Evolutionary conservation across 495 filamentous ascomycete species (phyloP).

Genomic region (Podospora conica): DNA sequence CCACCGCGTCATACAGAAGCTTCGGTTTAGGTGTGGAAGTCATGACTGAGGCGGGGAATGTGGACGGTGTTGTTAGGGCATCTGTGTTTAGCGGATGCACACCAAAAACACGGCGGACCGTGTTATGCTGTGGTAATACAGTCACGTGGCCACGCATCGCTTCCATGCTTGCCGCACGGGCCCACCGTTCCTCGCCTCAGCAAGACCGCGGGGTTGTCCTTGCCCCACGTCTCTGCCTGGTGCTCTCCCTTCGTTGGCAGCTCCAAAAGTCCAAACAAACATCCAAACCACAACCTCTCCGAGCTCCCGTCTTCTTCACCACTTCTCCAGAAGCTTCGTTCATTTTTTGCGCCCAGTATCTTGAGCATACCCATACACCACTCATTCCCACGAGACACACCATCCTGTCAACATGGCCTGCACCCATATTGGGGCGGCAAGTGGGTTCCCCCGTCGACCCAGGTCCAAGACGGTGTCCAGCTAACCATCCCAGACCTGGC

Average conservation of each 20-base stretch:
- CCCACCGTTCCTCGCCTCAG: neutral
- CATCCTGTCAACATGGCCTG: slow-evolving; percentile 40
- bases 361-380: neutral
- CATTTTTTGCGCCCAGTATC: neutral
- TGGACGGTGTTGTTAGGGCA: no score
- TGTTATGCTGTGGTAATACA: neutral
- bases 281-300: neutral
- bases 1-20: neutral
- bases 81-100: neutral
- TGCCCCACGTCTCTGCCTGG: slow-evolving; percentile 22
- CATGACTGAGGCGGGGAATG: neutral
- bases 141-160: neutral
- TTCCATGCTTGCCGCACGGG: neutral
- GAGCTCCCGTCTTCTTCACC: neutral
- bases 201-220: slow-evolving; percentile 19
- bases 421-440: slow-evolving; percentile 42
- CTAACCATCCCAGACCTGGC: slow-evolving; percentile 46
- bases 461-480: neutral
- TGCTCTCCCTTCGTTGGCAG: neutral
- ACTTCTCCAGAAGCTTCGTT: neutral
- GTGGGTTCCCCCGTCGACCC: slow-evolving; percentile 26
- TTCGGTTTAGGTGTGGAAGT: neutral
- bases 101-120: neutral
- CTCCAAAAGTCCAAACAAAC: neutral
- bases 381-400: neutral